A percentile compares a stretch with the other conserved stretches of the same genome.
phyloP scores from a whole-genome alignment of 208 protist genomes.

The Trypanosoma lewisi region DNA sequence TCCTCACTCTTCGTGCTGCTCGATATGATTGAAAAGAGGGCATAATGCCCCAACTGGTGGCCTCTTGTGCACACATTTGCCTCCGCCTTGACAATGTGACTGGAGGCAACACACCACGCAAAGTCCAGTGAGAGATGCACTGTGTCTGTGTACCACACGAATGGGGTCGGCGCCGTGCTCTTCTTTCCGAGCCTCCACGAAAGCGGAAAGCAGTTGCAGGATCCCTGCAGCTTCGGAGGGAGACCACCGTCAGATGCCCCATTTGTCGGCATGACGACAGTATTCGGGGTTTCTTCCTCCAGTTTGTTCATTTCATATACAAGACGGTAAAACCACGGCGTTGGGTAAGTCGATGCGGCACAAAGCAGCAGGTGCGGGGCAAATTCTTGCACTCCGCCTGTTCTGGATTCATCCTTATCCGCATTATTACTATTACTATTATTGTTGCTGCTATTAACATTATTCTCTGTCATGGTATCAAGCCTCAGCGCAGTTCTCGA shows the following conservation, averaged over 20 bases:
- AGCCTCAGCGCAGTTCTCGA: background rate
- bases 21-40: conserved; percentile 21
- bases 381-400: background rate
- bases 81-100: conserved; percentile 30
- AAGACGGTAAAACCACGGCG: conserved; percentile 22
- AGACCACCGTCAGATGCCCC: background rate
- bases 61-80: conserved; percentile 5
- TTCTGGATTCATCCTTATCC: background rate
- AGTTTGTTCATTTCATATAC: conserved; percentile 20
- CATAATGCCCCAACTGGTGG: conserved; percentile 6
- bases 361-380: conserved; percentile 21
- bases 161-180: background rate
- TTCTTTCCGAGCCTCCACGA: conserved; percentile 1
- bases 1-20: background rate
- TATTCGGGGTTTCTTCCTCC: conserved; percentile 13
- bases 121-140: conserved; percentile 22
- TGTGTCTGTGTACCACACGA: conserved; percentile 24
- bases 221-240: background rate
- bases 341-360: conserved; percentile 9
- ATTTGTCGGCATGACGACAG: background rate
- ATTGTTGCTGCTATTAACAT: no score
- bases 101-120: conserved; percentile 28
- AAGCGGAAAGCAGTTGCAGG: conserved; percentile 15
- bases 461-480: background rate
- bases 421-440: background rate